Evolutionary conservation across 306 rosid species (phyloP).

Genomic region (Pyrus bretschneideri): DNA sequence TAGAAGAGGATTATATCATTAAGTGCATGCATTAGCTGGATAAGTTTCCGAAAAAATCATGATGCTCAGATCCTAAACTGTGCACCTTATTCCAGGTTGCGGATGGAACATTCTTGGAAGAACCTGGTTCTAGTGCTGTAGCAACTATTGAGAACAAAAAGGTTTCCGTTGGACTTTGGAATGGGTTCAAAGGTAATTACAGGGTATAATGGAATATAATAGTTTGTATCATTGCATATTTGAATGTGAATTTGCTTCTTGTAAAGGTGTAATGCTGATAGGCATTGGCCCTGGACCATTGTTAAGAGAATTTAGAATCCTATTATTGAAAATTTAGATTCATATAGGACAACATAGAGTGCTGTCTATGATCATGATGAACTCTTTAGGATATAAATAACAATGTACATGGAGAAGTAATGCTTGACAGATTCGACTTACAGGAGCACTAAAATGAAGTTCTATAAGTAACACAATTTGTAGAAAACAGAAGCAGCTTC

Average conservation of each 20-base stretch:
- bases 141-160: constrained; percentile 11
- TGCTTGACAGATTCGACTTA: not conserved
- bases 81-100: too few relatives aligned
- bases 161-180: constrained; percentile 85
- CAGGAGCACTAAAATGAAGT: not conserved
- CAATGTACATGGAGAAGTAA: not conserved
- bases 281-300: not conserved
- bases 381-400: not conserved
- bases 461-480: not conserved
- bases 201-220: not conserved
- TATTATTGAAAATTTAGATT: not conserved
- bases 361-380: not conserved
- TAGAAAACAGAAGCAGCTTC: not conserved
- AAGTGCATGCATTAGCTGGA: too few relatives aligned
- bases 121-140: too few relatives aligned
- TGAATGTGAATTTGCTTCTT: not conserved
- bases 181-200: constrained; percentile 72
- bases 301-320: not conserved
- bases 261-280: not conserved
- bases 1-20: too few relatives aligned
- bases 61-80: too few relatives aligned
- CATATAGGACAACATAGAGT: not conserved
- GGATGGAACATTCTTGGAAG: too few relatives aligned
- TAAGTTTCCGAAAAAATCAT: too few relatives aligned
- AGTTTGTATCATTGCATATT: not conserved